These are phyloP conservation scores for Talaromyces sp. DNA, from an alignment of 2,329 filamentous ascomycete genomes.

Conservation along the genomic window DNA sequence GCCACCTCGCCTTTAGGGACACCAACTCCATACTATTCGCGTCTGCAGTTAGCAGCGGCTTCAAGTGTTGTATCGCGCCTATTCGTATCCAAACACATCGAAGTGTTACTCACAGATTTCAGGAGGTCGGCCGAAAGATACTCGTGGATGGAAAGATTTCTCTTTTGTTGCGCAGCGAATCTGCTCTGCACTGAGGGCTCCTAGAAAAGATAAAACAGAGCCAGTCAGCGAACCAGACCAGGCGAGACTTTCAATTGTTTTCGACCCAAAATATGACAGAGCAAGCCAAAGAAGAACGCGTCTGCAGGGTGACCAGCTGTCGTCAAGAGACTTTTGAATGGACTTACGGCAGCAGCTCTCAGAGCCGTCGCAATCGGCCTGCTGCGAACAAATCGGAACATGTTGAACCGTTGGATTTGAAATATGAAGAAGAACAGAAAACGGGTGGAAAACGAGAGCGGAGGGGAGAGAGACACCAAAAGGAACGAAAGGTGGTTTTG, in stretches of 20 bases:
- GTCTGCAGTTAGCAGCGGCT: slow-evolving; percentile 17
- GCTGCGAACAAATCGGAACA: slow-evolving; percentile 85
- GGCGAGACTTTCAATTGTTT: slow-evolving; percentile 12
- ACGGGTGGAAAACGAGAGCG: neutral
- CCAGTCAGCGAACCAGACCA: slow-evolving; percentile 40
- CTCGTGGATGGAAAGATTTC: slow-evolving; percentile 94
- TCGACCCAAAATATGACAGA: neutral
- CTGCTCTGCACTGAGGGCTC: slow-evolving; percentile 50
- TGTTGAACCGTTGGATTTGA: slow-evolving; percentile 31
- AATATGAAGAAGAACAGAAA: neutral
- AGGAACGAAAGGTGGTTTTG: slow-evolving; percentile 1
- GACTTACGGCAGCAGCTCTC: slow-evolving; percentile 67
- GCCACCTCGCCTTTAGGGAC: slow-evolving; percentile 88
- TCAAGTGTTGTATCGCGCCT: neutral
- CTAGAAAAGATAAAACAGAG: slow-evolving; percentile 39
- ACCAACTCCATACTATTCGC: slow-evolving; percentile 77
- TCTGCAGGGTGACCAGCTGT: neutral
- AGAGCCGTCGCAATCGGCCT: slow-evolving; percentile 74
- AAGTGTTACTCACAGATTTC: slow-evolving; percentile 48
- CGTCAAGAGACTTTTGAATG: slow-evolving; percentile 6
- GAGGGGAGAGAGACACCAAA: neutral
- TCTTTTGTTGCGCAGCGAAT: slow-evolving; percentile 66
- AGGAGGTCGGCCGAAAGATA: slow-evolving; percentile 93
- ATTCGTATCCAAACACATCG: neutral
- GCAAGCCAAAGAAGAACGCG: neutral